A percentile compares a stretch with the other conserved stretches of the same genome.
These are phyloP conservation scores for Straminergon stramineum DNA, from an alignment of 225 moss, liverwort and hornwort genomes.

Conservation along the genomic window DNA sequence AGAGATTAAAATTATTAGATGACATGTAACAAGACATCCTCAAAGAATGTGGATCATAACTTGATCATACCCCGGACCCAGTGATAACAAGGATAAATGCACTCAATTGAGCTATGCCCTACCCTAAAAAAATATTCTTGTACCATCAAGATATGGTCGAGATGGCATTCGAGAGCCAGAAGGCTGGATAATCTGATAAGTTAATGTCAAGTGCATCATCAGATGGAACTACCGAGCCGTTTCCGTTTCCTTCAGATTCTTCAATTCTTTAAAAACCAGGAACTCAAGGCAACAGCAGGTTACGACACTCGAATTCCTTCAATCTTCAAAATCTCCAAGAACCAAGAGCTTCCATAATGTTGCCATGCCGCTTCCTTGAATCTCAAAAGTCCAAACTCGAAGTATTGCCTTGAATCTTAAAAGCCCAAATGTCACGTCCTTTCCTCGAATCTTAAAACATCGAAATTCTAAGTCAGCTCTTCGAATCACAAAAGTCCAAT, in stretches of 20 bases:
- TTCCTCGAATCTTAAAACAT: background rate
- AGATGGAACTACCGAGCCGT: background rate
- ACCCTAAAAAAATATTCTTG: background rate
- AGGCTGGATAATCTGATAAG: background rate
- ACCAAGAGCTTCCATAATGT: background rate
- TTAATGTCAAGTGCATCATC: background rate
- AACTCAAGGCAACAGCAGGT: background rate
- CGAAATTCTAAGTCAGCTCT: background rate
- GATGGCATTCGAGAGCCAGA: background rate
- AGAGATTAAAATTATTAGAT: background rate
- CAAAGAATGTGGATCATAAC: slow-evolving; percentile 1
- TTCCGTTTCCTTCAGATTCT: background rate
- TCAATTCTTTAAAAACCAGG: background rate
- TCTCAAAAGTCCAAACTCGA: background rate
- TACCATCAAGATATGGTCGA: background rate
- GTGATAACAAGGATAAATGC: background rate
- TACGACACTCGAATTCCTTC: background rate
- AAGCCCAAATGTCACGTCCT: background rate
- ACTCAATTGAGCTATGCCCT: background rate
- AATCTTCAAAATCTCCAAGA: background rate
- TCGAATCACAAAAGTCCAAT: background rate
- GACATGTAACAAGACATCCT: background rate
- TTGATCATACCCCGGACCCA: background rate
- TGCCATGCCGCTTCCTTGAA: background rate
- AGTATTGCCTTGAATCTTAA: background rate